phyloP scores from a whole-genome alignment of 2,329 filamentous ascomycete genomes.

The Penicillium crustosum region DNA sequence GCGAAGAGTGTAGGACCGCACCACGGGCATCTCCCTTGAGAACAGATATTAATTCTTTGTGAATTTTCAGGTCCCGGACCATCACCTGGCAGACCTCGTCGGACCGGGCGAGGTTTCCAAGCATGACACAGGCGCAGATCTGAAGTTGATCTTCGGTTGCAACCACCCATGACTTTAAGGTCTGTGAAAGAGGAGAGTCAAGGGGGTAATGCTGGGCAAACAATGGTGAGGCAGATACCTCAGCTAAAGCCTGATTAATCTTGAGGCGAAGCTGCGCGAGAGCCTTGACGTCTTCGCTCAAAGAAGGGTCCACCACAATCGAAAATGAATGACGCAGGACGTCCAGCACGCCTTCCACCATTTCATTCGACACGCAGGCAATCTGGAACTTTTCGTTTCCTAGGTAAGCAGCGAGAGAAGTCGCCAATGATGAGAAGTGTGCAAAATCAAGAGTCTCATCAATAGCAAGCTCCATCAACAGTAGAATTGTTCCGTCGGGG shows the following conservation, averaged over 20 bases:
- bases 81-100: conserved; percentile 45
- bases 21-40: conserved; percentile 41
- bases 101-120: conserved; percentile 50
- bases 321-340: conserved; percentile 35
- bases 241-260: conserved; percentile 43
- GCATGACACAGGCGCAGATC: conserved; percentile 48
- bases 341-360: conserved; percentile 36
- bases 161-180: conserved; percentile 43
- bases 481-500: conserved; percentile 37
- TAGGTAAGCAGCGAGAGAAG: conserved; percentile 36
- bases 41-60: conserved; percentile 42
- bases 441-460: conserved; percentile 27
- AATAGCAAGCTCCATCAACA: conserved; percentile 37
- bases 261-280: conserved; percentile 39
- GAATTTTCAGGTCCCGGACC: conserved; percentile 41
- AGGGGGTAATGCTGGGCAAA: conserved; percentile 44
- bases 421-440: conserved; percentile 36
- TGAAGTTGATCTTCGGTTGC: conserved; percentile 45
- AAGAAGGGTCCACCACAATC: conserved; percentile 26
- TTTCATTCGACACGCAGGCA: conserved; percentile 33
- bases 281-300: conserved; percentile 36
- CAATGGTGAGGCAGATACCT: conserved; percentile 40
- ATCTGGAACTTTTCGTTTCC: conserved; percentile 42
- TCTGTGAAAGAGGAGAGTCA: conserved; percentile 36
- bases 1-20: conserved; percentile 45